Conservation (phyloP, 257 asterid species). For the Nicotiana tabacum region DNA sequence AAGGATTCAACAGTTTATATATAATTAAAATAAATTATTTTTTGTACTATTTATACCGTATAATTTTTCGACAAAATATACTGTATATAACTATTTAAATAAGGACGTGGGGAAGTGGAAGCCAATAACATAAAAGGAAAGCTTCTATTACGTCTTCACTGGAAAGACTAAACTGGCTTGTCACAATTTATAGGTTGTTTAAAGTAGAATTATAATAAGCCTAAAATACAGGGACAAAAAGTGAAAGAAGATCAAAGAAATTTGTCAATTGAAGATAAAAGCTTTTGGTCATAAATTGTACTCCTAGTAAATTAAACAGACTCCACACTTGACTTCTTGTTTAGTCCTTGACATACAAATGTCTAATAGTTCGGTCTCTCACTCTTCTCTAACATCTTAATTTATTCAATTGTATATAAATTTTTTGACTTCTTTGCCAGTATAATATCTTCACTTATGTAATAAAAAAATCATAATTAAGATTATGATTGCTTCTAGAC, state of each 20-base stretch:
- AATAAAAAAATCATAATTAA: background rate
- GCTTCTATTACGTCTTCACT: background rate
- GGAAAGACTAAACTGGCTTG: background rate
- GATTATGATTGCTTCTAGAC: background rate
- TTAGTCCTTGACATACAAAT: background rate
- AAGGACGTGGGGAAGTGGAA: background rate
- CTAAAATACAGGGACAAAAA: background rate
- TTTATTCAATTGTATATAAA: background rate
- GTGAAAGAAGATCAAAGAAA: background rate
- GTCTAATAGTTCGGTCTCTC: background rate
- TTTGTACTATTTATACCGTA: background rate
- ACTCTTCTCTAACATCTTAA: background rate
- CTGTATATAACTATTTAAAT: background rate
- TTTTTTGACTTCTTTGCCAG: background rate
- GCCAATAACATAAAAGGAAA: background rate
- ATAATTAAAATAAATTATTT: background rate
- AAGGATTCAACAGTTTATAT: background rate
- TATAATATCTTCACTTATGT: background rate
- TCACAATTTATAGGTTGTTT: background rate
- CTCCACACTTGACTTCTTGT: too few relatives aligned
- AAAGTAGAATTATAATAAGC: background rate
- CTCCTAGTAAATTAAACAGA: too few relatives aligned
- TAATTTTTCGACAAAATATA: too few relatives aligned
- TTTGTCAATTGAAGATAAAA: background rate
- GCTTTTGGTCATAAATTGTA: background rate